A percentile compares a stretch with the other conserved stretches of the same genome.
phyloP scores from a whole-genome alignment of 208 protist species.

The Trypanosoma boissoni region DNA sequence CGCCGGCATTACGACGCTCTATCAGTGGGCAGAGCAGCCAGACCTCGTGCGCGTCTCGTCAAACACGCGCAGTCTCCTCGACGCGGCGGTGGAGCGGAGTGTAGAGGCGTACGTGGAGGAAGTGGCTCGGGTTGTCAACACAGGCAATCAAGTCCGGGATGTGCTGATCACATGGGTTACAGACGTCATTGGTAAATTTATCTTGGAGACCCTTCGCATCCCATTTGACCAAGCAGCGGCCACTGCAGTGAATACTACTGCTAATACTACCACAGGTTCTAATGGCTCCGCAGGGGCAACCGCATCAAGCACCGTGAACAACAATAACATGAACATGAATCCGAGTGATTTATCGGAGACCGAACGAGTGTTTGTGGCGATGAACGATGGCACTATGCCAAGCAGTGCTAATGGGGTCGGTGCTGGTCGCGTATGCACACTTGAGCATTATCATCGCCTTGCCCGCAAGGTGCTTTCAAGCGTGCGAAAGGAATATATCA shows the following conservation, averaged over 20 bases:
- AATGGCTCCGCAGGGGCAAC: background rate
- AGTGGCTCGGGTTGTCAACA: slow-evolving; percentile 60
- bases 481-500: slow-evolving; percentile 55
- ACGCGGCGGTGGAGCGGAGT: slow-evolving; percentile 74
- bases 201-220: slow-evolving; percentile 66
- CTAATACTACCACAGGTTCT: background rate
- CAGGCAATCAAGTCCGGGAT: slow-evolving; percentile 35
- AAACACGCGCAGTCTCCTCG: slow-evolving; percentile 65
- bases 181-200: slow-evolving; percentile 72
- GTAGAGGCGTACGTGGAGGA: slow-evolving; percentile 67
- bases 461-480: slow-evolving; percentile 58
- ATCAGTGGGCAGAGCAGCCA: slow-evolving; percentile 80
- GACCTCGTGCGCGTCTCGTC: slow-evolving; percentile 72
- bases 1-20: slow-evolving; percentile 67
- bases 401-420: slow-evolving; percentile 8
- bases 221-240: slow-evolving; percentile 50
- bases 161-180: slow-evolving; percentile 52
- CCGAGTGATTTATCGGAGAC: too few species aligned
- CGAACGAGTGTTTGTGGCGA: too few species aligned
- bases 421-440: slow-evolving; percentile 68
- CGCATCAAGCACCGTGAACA: background rate
- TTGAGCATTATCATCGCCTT: slow-evolving; percentile 73
- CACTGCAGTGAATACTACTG: slow-evolving; percentile 15
- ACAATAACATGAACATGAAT: too few species aligned
- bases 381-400: too few species aligned